phyloP scores from a whole-genome alignment of 2,329 filamentous ascomycete species.

The Fusarium chuoi region DNA sequence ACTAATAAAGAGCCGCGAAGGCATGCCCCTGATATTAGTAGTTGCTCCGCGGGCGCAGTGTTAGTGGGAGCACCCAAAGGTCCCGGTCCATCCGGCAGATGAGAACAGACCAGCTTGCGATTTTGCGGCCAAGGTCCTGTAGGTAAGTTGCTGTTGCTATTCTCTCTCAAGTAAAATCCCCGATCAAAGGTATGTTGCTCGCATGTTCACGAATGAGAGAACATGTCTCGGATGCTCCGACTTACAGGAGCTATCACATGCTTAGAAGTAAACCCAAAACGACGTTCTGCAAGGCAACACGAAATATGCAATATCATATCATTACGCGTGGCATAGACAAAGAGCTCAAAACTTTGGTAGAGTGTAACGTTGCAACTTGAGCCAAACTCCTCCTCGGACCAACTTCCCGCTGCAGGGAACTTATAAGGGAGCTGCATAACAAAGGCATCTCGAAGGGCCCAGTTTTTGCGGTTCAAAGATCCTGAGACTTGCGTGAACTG shows the following conservation, averaged over 20 bases:
- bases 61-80: not conserved
- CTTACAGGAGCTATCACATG: conserved; percentile 1
- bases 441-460: conserved; percentile 1
- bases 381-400: not conserved
- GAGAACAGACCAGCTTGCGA: not conserved
- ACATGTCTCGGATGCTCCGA: not conserved
- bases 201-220: not conserved
- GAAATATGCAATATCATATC: conserved; percentile 2
- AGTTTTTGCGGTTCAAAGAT: conserved; percentile 6
- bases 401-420: conserved; percentile 2
- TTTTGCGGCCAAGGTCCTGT: not conserved
- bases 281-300: not conserved
- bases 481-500: conserved; percentile 5
- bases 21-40: not conserved
- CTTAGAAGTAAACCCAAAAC: not conserved
- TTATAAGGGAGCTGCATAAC: conserved; percentile 19
- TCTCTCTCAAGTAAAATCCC: not conserved
- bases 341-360: not conserved
- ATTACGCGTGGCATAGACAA: not conserved
- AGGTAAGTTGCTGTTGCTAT: not conserved
- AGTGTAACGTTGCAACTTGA: conserved; percentile 23
- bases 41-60: conserved; percentile 1
- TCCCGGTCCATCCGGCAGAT: not conserved
- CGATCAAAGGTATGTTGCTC: not conserved
- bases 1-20: not conserved